Percentiles rank a stretch among this genome's conserved stretches.
Evolutionary conservation across 768 basidiomycete genomes (phyloP).

Genomic region (Hortiboletus campestris): DNA sequence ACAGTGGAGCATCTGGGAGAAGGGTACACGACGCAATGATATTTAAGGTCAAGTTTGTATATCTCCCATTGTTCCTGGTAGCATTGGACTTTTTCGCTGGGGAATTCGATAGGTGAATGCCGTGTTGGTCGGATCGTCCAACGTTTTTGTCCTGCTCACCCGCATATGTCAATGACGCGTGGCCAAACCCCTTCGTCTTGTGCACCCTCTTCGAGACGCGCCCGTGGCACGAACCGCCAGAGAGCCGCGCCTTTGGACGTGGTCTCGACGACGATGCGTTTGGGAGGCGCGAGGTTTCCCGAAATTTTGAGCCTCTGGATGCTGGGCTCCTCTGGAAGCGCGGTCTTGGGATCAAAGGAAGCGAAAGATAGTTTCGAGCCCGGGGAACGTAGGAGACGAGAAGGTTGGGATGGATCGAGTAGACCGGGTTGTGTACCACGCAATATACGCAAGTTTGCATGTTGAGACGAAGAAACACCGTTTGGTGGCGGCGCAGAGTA

Average conservation of each 20-base stretch:
- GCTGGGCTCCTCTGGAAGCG: constrained; percentile 42
- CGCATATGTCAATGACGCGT: constrained; percentile 61
- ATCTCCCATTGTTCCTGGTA: constrained; percentile 85
- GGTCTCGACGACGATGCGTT: constrained; percentile 74
- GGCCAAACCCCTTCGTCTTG: constrained; percentile 73
- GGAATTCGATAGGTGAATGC: constrained; percentile 12
- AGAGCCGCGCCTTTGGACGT: constrained; percentile 50
- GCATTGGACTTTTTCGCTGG: constrained; percentile 48
- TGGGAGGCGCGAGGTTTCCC: constrained; percentile 53
- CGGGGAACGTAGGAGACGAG: constrained; percentile 58
- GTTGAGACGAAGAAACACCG: constrained; percentile 7
- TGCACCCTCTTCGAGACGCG: constrained; percentile 54
- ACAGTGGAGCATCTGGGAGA: constrained; percentile 36
- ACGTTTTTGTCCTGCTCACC: constrained; percentile 44
- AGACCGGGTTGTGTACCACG: constrained; percentile 57
- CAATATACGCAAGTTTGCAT: constrained; percentile 13
- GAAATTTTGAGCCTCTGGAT: constrained; percentile 42
- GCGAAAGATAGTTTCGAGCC: constrained; percentile 69
- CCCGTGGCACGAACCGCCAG: constrained; percentile 80
- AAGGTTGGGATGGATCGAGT: constrained; percentile 60
- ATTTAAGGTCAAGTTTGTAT: constrained; percentile 76
- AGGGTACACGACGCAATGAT: constrained; percentile 58
- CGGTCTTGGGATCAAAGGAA: constrained; percentile 68
- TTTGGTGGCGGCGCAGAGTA: constrained; percentile 2
- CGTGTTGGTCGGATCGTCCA: constrained; percentile 1